Conservation (phyloP, 2,329 filamentous ascomycete species). For the Cladosporium sp. region DNA sequence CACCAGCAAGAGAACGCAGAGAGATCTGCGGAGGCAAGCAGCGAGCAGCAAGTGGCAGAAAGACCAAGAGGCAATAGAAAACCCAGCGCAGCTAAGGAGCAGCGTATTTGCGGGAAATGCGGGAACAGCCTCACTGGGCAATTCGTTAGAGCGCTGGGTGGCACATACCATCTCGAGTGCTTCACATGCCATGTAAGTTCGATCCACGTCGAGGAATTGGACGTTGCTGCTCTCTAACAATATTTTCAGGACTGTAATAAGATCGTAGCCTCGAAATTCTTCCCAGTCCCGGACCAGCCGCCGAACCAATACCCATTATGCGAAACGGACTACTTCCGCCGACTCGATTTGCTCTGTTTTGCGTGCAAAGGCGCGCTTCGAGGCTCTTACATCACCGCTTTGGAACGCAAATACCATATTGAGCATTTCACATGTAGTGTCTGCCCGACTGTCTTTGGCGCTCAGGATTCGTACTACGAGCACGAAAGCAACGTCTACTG, state of each 20-base stretch:
- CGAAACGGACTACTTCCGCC: slow-evolving; percentile 95
- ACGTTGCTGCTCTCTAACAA: slow-evolving; percentile 18
- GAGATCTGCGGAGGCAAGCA: background rate
- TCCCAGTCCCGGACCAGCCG: slow-evolving; percentile 87
- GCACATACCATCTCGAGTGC: slow-evolving; percentile 94
- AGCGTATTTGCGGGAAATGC: slow-evolving; percentile 70
- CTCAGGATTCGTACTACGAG: slow-evolving; percentile 98
- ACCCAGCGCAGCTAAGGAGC: slow-evolving; percentile 27
- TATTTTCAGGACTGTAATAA: slow-evolving; percentile 86
- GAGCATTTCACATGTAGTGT: slow-evolving; percentile 98
- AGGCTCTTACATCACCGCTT: slow-evolving; percentile 94
- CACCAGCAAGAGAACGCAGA: slow-evolving; percentile 1
- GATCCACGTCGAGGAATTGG: background rate
- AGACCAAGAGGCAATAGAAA: slow-evolving; percentile 1
- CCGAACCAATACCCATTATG: slow-evolving; percentile 90
- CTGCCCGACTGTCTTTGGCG: slow-evolving; percentile 95
- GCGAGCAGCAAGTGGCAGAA: slow-evolving; percentile 11
- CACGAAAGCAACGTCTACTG: slow-evolving; percentile 96
- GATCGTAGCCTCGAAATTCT: slow-evolving; percentile 98
- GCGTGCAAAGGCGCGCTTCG: slow-evolving; percentile 88
- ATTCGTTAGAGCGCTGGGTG: slow-evolving; percentile 88
- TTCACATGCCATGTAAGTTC: slow-evolving; percentile 86
- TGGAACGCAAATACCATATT: slow-evolving; percentile 97
- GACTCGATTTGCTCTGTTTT: slow-evolving; percentile 84
- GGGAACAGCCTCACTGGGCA: slow-evolving; percentile 83